phyloP scores from a whole-genome alignment of 768 basidiomycete species.

The Galerina marginata region DNA sequence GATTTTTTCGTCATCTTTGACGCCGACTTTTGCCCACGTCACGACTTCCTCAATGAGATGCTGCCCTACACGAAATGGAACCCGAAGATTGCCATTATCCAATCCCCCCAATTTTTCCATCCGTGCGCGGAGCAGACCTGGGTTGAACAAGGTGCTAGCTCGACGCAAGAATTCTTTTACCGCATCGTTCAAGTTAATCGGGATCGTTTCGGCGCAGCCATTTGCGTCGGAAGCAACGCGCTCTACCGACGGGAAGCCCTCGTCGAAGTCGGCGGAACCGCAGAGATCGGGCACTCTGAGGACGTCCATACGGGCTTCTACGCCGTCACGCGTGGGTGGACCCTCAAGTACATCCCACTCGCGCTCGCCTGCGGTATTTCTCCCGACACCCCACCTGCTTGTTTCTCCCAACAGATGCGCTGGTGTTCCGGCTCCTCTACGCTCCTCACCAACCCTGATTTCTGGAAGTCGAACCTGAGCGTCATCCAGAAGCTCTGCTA shows the following conservation, averaged over 20 bases:
- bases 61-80: conserved; percentile 30
- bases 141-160: conserved; percentile 34
- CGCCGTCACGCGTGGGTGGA: conserved; percentile 31
- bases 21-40: conserved; percentile 34
- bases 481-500: conserved; percentile 33
- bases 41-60: conserved; percentile 29
- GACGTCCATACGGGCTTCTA: conserved; percentile 36
- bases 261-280: conserved; percentile 29
- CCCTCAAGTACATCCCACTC: conserved; percentile 32
- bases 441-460: conserved; percentile 29
- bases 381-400: conserved; percentile 31
- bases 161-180: conserved; percentile 31
- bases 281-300: conserved; percentile 32
- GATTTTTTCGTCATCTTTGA: conserved; percentile 37
- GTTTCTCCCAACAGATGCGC: conserved; percentile 36
- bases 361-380: conserved; percentile 33
- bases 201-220: conserved; percentile 31
- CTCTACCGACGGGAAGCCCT: conserved; percentile 32
- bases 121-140: conserved; percentile 28
- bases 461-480: conserved; percentile 31
- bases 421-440: conserved; percentile 34
- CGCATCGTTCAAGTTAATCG: conserved; percentile 34
- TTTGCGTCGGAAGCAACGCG: conserved; percentile 34
- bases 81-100: conserved; percentile 30
- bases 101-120: conserved; percentile 36